phyloP scores from a whole-genome alignment of 768 basidiomycete species.

The Leucogyrophana mollusca region DNA sequence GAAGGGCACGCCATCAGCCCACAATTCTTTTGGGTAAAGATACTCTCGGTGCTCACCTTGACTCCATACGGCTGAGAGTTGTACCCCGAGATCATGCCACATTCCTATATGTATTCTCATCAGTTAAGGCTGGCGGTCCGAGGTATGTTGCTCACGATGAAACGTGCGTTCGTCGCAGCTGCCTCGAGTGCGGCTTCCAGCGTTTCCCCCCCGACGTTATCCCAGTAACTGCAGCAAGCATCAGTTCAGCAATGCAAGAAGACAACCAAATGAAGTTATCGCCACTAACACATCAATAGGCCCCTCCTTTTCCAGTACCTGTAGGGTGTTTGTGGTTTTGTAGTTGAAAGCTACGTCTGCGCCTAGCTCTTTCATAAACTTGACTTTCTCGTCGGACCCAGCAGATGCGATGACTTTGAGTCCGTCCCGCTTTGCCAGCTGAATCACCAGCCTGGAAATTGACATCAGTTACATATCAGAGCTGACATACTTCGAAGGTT shows the following conservation, averaged over 20 bases:
- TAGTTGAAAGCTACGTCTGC: constrained; percentile 75
- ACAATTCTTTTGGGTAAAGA: constrained; percentile 4
- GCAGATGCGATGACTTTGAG: constrained; percentile 70
- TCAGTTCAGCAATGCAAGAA: too few species aligned
- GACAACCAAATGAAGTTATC: too few species aligned
- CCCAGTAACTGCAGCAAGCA: constrained; percentile 19
- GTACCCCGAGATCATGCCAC: constrained; percentile 23
- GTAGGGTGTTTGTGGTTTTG: constrained; percentile 53
- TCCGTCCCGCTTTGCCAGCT: constrained; percentile 49
- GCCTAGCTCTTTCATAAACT: constrained; percentile 56
- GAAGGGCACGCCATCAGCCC: constrained; percentile 21
- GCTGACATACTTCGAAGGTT: not conserved
- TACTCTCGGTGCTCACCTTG: constrained; percentile 6
- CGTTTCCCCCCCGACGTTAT: constrained; percentile 59
- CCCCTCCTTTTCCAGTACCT: constrained; percentile 56
- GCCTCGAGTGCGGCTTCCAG: constrained; percentile 54
- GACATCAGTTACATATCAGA: constrained; percentile 6
- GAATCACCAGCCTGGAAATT: constrained; percentile 41
- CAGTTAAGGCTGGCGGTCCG: not conserved
- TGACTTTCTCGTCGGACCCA: constrained; percentile 71
- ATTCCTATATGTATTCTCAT: constrained; percentile 23
- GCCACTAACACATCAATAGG: constrained; percentile 49
- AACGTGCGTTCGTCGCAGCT: constrained; percentile 43
- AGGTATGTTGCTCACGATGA: constrained; percentile 35
- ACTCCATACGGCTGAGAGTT: constrained; percentile 9